These are phyloP conservation scores for Mrakiaceae sp. DNA, from an alignment of 1,284 basidiomycete genomes.

Conservation along the genomic window DNA sequence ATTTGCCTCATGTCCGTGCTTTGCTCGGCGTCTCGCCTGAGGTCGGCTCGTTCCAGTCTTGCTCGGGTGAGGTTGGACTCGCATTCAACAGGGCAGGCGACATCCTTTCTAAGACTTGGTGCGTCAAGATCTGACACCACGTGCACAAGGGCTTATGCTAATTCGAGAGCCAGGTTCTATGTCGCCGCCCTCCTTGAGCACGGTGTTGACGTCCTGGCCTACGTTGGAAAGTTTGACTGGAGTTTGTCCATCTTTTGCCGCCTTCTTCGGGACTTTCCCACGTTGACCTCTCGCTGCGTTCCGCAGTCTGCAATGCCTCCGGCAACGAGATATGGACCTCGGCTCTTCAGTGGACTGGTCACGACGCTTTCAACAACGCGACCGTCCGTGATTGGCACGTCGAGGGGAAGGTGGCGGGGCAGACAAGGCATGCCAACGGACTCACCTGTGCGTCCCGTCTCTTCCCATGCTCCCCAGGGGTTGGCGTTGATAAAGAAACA, in stretches of 20 bases:
- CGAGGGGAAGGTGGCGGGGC: conserved; percentile 40
- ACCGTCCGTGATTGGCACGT: conserved; percentile 39
- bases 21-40: conserved; percentile 50
- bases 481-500: background rate
- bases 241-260: conserved; percentile 19
- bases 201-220: conserved; percentile 57
- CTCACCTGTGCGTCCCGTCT: conserved; percentile 36
- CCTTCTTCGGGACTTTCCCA: background rate
- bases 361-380: conserved; percentile 40
- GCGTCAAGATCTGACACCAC: too few relatives aligned
- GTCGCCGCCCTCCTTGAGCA: conserved; percentile 61
- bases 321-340: conserved; percentile 57
- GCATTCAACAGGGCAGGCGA: conserved; percentile 28
- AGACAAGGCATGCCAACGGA: conserved; percentile 46
- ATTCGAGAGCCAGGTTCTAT: conserved; percentile 32
- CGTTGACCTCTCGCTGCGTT: background rate
- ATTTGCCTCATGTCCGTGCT: conserved; percentile 43
- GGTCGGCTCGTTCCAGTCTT: conserved; percentile 43
- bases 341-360: conserved; percentile 51
- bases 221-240: conserved; percentile 44
- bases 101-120: conserved; percentile 30
- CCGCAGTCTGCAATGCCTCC: conserved; percentile 56
- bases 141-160: too few relatives aligned
- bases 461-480: background rate
- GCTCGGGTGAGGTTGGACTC: conserved; percentile 36